phyloP scores from a whole-genome alignment of 768 basidiomycete genomes.

The Leccinum barrowsii region DNA sequence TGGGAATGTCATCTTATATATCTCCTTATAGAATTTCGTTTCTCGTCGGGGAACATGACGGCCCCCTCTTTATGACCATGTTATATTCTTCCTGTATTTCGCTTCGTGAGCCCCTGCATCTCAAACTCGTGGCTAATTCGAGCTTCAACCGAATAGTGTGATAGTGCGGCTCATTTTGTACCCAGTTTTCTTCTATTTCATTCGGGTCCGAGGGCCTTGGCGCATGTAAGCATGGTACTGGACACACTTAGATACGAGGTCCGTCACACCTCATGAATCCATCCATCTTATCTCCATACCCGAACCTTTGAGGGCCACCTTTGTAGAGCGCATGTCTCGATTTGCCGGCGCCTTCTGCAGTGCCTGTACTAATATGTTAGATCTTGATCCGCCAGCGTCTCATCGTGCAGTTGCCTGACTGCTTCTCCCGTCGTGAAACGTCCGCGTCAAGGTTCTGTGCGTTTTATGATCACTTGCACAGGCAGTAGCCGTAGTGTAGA shows the following conservation, averaged over 20 bases:
- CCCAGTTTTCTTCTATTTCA: neutral
- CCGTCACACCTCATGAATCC: neutral
- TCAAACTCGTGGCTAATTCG: neutral
- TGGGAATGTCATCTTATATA: neutral
- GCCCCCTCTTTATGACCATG: neutral
- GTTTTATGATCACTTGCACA: neutral
- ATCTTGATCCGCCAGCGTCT: neutral
- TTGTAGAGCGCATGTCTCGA: neutral
- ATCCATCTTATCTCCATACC: neutral
- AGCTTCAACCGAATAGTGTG: neutral
- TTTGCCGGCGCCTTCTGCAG: neutral
- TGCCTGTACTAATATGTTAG: neutral
- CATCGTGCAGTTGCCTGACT: neutral
- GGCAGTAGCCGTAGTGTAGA: neutral
- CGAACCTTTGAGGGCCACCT: neutral
- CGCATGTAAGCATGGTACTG: neutral
- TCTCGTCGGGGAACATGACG: slow-evolving; percentile 26
- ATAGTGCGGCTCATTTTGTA: neutral
- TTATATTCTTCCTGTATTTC: neutral
- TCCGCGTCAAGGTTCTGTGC: neutral
- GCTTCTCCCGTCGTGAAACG: neutral
- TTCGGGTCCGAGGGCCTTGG: neutral
- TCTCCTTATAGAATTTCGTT: slow-evolving; percentile 24
- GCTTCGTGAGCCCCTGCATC: neutral
- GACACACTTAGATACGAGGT: neutral